phyloP scores from a whole-genome alignment of 371 early-diverging fungal genomes.

The Nosema muscidifuracis region DNA sequence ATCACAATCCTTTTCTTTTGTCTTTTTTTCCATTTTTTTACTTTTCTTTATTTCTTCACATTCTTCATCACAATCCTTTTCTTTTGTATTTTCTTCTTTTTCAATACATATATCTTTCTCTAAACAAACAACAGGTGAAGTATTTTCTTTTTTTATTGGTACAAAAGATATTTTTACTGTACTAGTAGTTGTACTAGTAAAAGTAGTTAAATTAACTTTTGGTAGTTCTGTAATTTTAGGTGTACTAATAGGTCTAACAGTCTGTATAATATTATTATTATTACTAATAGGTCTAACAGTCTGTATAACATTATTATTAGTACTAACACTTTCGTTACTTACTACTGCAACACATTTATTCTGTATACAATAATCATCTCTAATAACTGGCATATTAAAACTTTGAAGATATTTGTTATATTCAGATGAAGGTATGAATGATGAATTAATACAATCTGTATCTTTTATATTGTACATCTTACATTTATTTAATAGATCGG shows the following conservation, averaged over 20 bases:
- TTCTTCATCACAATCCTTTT: not conserved
- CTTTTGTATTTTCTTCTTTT: slow-evolving; percentile 3
- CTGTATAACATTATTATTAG: no score
- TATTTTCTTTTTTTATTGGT: not conserved
- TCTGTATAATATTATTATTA: no score
- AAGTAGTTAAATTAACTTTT: not conserved
- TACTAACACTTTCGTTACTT: slow-evolving; percentile 5
- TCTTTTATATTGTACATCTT: slow-evolving; percentile 2
- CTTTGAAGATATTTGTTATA: slow-evolving; percentile 51
- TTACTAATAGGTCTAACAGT: no score
- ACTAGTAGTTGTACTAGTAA: not conserved
- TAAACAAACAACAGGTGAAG: not conserved
- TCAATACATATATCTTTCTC: not conserved
- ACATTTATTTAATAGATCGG: not conserved
- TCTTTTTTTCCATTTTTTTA: not conserved
- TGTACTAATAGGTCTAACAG: not conserved
- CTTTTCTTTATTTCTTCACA: no score
- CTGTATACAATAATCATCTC: slow-evolving; percentile 39
- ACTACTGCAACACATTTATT: slow-evolving; percentile 40
- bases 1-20: not conserved
- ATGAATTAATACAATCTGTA: slow-evolving; percentile 22
- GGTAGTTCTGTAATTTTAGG: not conserved
- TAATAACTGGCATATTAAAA: slow-evolving; percentile 49
- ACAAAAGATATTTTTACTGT: not conserved
- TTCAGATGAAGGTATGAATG: slow-evolving; percentile 38